Percentiles rank a stretch among this genome's conserved stretches.
These are phyloP conservation scores for Lecanicillium sp. DNA, from an alignment of 2,329 filamentous ascomycete species.

Conservation along the genomic window DNA sequence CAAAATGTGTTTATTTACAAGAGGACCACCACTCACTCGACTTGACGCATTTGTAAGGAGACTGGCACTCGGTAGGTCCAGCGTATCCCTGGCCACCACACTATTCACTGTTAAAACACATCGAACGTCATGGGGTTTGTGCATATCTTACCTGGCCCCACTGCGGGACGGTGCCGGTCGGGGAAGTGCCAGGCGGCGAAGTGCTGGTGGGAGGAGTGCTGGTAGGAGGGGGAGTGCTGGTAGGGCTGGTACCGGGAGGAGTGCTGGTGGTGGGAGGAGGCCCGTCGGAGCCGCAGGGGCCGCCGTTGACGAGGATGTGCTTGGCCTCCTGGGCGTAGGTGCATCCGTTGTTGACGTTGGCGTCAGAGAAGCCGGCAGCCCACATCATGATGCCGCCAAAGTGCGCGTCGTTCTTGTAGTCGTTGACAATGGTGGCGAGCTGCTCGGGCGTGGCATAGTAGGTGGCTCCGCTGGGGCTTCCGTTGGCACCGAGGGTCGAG, in stretches of 20 bases:
- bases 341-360: constrained; percentile 28
- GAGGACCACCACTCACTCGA: constrained; percentile 13
- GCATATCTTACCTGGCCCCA: constrained; percentile 14
- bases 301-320: constrained; percentile 24
- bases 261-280: constrained; percentile 8
- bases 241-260: background rate
- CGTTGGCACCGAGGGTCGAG: constrained; percentile 29
- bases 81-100: constrained; percentile 10
- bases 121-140: background rate
- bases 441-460: constrained; percentile 30
- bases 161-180: constrained; percentile 2
- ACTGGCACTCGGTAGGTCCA: constrained; percentile 7
- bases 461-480: constrained; percentile 23
- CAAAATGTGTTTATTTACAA: background rate
- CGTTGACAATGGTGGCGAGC: constrained; percentile 25
- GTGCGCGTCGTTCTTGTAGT: constrained; percentile 23
- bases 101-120: constrained; percentile 1
- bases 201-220: constrained; percentile 3
- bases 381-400: constrained; percentile 37
- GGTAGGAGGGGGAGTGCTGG: background rate
- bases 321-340: constrained; percentile 36
- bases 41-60: constrained; percentile 7
- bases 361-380: constrained; percentile 36
- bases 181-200: constrained; percentile 5
- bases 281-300: constrained; percentile 10